A percentile compares a stretch with the other conserved stretches of the same genome.
Evolutionary conservation across 371 early-diverging fungal species (phyloP).

Genomic region (Capniomyces stellatus): DNA sequence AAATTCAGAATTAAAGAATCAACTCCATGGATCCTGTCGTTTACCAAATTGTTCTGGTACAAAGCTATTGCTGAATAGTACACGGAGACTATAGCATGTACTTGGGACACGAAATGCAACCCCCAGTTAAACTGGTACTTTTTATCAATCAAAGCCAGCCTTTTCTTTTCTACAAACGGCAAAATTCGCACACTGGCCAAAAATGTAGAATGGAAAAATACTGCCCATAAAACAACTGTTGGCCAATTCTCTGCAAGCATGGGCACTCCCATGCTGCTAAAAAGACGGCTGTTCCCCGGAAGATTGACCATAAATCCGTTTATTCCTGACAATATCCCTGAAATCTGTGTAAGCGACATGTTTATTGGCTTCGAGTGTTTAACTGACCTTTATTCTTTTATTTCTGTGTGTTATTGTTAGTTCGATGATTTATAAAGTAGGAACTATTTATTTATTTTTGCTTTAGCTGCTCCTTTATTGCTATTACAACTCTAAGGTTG

Average conservation of each 20-base stretch:
- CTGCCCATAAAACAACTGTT: background rate
- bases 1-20: constrained; percentile 8
- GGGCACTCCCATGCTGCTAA: background rate
- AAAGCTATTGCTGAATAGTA: constrained; percentile 41
- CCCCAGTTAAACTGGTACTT: constrained; percentile 40
- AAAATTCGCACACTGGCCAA: background rate
- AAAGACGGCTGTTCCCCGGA: background rate
- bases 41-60: constrained; percentile 34
- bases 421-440: too few relatives aligned
- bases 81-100: constrained; percentile 34
- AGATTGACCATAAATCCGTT: too few relatives aligned
- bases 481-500: too few relatives aligned
- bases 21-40: constrained; percentile 62
- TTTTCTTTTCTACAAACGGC: constrained; percentile 13
- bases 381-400: too few relatives aligned
- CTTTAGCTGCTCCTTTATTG: too few relatives aligned
- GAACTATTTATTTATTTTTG: too few relatives aligned
- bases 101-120: constrained; percentile 47
- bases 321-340: too few relatives aligned
- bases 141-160: constrained; percentile 36
- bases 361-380: too few relatives aligned
- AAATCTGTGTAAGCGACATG: too few relatives aligned
- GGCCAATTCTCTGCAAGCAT: constrained; percentile 2
- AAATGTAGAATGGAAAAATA: background rate
- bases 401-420: too few relatives aligned